Base-by-base conservation (phyloP, 139 green algal species). In the Gonium pectorale region DNA sequence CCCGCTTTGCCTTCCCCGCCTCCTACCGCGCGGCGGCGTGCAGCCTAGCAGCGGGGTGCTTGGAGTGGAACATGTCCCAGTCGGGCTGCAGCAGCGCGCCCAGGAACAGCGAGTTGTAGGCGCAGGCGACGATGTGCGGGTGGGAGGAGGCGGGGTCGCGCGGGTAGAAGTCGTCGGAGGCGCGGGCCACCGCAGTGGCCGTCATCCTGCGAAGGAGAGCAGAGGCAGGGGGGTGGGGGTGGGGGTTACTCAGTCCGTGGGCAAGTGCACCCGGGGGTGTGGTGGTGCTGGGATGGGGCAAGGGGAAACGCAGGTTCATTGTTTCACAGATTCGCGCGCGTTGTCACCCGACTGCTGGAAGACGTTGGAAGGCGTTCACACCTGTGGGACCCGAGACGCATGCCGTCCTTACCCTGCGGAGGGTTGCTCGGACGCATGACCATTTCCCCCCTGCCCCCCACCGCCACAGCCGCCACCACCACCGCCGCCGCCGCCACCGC, bases 81-180 rank as follows among this genome's bases (percentile, higher is more conserved):
- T 96, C 93, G n/a, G 93, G 93, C 75, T 93, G 88, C 75, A 95
- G 89, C 67, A 96, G 83, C 37, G 88, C 91, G 29, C 90, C 90
- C 85, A 98, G 72, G 84, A 96, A 98, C 8, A 86, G 41, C 8
- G 77, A 89, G 90, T 98, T 98, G 93, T 91, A 98, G 37, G 96
- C 94, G 85, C 94, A 98, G 33, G 94, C 96, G 31, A 90, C 93
- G 52, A 99, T 93, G 94, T 99, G 97, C 17, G 95, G 93, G 22
- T 94, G 93, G 80, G 89, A 93, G 37, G 89, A 95, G 56, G 96
- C 95, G 0, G 87, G 84, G 91, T 98, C 94, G 35, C 93, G 90
- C 0, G 93, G 93, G 87, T 94, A 95, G 56, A 96, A 97, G 91
- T 98, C 93, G 86, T 99, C 97, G 26, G 87, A 87, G 9, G 93